Evolutionary conservation across 805 yeast species (phyloP).

Genomic region (Metschnikowia bowlesiae): DNA sequence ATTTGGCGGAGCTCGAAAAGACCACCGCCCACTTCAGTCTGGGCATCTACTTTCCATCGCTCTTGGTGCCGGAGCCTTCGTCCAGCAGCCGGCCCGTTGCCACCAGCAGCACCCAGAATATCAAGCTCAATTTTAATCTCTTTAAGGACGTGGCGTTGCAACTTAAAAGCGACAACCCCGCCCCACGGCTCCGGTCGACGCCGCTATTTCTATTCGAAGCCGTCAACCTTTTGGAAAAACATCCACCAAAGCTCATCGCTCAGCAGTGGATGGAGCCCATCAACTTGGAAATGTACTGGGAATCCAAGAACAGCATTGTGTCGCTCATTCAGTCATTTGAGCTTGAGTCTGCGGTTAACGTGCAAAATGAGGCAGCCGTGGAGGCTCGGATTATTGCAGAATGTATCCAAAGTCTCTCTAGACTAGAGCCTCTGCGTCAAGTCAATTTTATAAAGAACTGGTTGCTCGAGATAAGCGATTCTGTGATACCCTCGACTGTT

Average conservation of each 20-base stretch:
- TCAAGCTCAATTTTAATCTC: conserved; percentile 34
- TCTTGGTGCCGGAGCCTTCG: conserved; percentile 26
- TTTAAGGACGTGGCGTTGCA: conserved; percentile 41
- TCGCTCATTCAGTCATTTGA: conserved; percentile 18
- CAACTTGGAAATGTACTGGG: conserved; percentile 32
- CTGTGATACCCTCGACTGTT: conserved; percentile 39
- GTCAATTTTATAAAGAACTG: conserved; percentile 36
- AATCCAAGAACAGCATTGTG: conserved; percentile 27
- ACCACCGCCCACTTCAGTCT: conserved; percentile 26
- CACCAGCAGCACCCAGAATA: conserved; percentile 29
- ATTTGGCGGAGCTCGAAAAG: conserved; percentile 15
- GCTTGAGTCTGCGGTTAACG: not conserved
- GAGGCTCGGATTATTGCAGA: not conserved
- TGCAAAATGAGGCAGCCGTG: conserved; percentile 19
- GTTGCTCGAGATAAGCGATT: conserved; percentile 39
- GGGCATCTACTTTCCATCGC: conserved; percentile 39
- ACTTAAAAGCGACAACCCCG: conserved; percentile 10
- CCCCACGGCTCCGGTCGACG: conserved; percentile 25
- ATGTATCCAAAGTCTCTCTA: conserved; percentile 10
- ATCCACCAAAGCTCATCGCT: not conserved
- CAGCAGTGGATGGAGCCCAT: conserved; percentile 29
- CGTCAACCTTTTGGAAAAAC: conserved; percentile 17
- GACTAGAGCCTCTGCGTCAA: conserved; percentile 9
- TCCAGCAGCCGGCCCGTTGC: not conserved
- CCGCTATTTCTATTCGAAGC: conserved; percentile 28